phyloP scores from a whole-genome alignment of 768 basidiomycete species.

The Auricularia heimuer region DNA sequence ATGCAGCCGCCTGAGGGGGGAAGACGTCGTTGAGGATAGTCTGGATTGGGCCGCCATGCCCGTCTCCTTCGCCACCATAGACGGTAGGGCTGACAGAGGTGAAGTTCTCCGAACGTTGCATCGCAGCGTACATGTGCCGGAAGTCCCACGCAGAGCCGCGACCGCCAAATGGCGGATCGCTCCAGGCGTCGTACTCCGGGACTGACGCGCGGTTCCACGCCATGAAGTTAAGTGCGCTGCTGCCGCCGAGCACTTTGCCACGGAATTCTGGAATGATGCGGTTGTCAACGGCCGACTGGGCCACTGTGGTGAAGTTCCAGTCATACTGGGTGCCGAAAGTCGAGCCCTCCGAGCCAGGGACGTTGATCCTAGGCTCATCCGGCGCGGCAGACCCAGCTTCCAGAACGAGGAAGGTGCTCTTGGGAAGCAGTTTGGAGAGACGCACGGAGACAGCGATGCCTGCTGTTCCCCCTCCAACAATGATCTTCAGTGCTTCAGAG shows the following conservation, averaged over 20 bases:
- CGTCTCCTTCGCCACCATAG: no score
- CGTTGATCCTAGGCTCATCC: not conserved
- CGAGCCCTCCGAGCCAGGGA: not conserved
- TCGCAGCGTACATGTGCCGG: no score
- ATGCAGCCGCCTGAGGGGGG: no score
- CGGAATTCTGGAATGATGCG: conserved; percentile 1
- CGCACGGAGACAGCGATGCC: no score
- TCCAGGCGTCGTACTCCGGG: conserved; percentile 7
- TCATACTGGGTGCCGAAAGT: not conserved
- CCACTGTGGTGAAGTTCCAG: conserved; percentile 8
- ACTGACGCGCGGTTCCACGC: conserved; percentile 6
- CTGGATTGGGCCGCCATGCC: no score
- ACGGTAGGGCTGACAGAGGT: no score
- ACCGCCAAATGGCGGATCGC: not conserved
- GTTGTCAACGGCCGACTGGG: not conserved
- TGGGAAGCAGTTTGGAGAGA: no score
- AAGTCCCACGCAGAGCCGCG: not conserved
- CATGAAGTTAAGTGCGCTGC: conserved; percentile 5
- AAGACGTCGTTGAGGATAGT: no score
- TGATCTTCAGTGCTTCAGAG: not conserved
- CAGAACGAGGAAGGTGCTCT: no score
- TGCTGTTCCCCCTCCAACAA: not conserved
- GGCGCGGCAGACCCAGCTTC: not conserved
- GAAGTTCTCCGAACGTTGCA: no score
- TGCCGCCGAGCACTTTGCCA: conserved; percentile 6